Evolutionary conservation across 2,329 filamentous ascomycete genomes (phyloP).

Genomic region (Teratosphaeria gauchensis): DNA sequence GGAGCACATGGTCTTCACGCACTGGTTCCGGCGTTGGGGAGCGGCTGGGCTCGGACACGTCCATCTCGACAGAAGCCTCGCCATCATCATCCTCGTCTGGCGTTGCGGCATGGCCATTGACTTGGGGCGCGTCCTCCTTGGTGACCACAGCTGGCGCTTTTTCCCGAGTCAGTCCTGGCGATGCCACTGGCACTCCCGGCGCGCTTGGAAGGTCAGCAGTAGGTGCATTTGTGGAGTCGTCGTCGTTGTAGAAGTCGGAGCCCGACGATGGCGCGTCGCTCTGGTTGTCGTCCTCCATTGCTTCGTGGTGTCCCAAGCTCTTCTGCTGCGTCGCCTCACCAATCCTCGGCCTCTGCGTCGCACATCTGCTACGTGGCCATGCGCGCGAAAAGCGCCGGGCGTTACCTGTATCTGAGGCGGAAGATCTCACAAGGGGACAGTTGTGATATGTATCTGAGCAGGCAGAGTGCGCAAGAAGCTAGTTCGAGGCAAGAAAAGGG

Average conservation of each 20-base stretch:
- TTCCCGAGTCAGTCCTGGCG: neutral
- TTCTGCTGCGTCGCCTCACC: neutral
- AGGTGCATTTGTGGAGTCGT: neutral
- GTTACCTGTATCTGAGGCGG: neutral
- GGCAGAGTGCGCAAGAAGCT: neutral
- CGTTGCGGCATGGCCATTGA: neutral
- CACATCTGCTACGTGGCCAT: neutral
- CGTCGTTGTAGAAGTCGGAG: constrained; percentile 1
- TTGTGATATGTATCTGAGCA: neutral
- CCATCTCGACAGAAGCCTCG: constrained; percentile 20
- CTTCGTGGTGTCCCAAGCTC: neutral
- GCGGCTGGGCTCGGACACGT: constrained; percentile 17
- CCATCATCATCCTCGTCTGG: constrained; percentile 5
- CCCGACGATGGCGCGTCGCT: neutral
- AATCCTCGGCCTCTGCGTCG: neutral
- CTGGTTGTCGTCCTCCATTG: neutral
- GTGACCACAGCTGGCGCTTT: neutral
- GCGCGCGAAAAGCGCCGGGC: neutral
- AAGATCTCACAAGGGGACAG: neutral
- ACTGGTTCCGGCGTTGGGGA: constrained; percentile 9
- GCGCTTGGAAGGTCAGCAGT: neutral
- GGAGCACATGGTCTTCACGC: neutral
- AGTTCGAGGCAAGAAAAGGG: neutral
- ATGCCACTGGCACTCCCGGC: neutral
- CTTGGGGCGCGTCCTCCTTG: neutral